These are phyloP conservation scores for Fraxinus baroniana DNA, from an alignment of 305 asterid species.

Conservation along the genomic window DNA sequence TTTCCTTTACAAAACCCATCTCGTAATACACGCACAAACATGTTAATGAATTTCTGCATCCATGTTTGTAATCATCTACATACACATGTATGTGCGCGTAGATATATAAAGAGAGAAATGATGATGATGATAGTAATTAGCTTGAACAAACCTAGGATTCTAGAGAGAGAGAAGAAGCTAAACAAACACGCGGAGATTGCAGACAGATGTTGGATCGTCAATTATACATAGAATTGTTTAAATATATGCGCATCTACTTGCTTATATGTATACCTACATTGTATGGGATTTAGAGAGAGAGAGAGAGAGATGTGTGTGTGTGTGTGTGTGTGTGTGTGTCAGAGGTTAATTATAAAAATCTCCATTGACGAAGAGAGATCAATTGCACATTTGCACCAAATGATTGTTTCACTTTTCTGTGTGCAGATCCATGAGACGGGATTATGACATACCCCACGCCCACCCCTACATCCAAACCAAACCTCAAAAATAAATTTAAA, in stretches of 20 bases:
- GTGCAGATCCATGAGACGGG: conserved; percentile 36
- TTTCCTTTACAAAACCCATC: conserved; percentile 23
- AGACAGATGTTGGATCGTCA: conserved; percentile 41
- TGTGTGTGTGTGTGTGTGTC: conserved; percentile 6
- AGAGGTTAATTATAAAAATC: conserved; percentile 29
- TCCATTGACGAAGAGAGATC: conserved; percentile 43
- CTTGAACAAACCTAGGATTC: conserved; percentile 34
- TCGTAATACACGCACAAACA: conserved; percentile 12
- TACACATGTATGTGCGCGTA: conserved; percentile 23
- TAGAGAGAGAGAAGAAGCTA: conserved; percentile 7
- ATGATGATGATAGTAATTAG: conserved; percentile 11
- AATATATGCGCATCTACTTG: conserved; percentile 16
- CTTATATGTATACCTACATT: conserved; percentile 2
- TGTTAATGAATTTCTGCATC: conserved; percentile 14
- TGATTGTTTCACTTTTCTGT: conserved; percentile 34
- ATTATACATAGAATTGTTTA: conserved; percentile 26
- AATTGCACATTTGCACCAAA: conserved; percentile 24
- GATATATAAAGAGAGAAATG: conserved; percentile 15
- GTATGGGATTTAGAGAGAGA: conserved; percentile 6
- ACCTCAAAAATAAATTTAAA: neutral
- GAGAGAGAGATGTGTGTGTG: neutral
- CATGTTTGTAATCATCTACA: conserved; percentile 16
- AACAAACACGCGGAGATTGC: conserved; percentile 34
- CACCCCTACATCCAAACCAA: neutral
- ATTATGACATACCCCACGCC: conserved; percentile 16